These are phyloP conservation scores for Cyberlindnera euphorbiae DNA, from an alignment of 805 yeast species.

Conservation along the genomic window DNA sequence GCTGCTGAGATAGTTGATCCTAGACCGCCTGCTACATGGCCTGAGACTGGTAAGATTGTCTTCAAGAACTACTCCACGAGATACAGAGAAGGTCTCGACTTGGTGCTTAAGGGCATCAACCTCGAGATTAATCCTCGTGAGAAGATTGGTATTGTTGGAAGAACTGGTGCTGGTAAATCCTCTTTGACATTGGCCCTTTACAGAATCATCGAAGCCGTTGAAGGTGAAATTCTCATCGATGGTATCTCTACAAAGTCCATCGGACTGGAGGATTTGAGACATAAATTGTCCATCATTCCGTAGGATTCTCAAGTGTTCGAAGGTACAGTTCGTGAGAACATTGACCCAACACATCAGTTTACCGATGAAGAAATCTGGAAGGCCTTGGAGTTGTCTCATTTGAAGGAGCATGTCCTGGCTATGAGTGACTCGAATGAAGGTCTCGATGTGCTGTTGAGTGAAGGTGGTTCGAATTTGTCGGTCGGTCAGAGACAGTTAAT, in stretches of 20 bases:
- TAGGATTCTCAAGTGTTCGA: conserved; percentile 92
- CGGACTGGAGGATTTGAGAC: conserved; percentile 76
- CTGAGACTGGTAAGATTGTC: conserved; percentile 58
- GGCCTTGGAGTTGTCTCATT: conserved; percentile 72
- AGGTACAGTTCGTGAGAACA: conserved; percentile 78
- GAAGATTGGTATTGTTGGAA: conserved; percentile 92
- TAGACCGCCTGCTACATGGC: conserved; percentile 75
- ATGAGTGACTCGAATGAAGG: conserved; percentile 52
- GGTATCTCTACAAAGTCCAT: conserved; percentile 57
- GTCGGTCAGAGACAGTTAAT: conserved; percentile 76
- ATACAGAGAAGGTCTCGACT: conserved; percentile 77
- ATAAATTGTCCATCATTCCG: conserved; percentile 78
- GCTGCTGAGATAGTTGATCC: conserved; percentile 68
- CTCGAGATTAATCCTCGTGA: conserved; percentile 66
- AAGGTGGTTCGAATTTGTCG: conserved; percentile 69
- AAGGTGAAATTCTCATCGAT: conserved; percentile 71
- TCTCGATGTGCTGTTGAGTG: conserved; percentile 51
- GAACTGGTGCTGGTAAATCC: conserved; percentile 96
- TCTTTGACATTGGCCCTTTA: conserved; percentile 80
- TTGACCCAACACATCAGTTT: conserved; percentile 72
- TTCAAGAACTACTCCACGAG: conserved; percentile 76
- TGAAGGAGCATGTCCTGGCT: conserved; percentile 57
- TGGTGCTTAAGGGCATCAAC: conserved; percentile 66
- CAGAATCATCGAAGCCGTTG: conserved; percentile 74
- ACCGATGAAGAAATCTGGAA: conserved; percentile 81